Evolutionary conservation across 306 rosid species (phyloP), one percentile per base, ranked within the genome.

Genomic region (Cyclanthera cordifolia): DNA sequence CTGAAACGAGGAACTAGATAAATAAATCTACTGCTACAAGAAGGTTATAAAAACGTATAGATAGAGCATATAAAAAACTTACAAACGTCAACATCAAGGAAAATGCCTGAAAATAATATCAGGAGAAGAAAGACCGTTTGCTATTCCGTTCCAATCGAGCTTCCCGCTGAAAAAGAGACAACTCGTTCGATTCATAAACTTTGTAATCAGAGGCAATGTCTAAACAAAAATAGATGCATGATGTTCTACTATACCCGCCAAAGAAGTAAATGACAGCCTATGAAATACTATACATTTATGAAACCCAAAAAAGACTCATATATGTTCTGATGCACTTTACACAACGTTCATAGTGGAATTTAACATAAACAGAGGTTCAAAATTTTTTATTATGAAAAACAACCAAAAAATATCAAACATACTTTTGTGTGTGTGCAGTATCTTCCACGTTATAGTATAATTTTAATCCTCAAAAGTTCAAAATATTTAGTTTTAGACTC

Each of bases 71-170:
- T 2, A 11, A 21, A 11, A 21, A 39, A 41, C 69, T 20, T 63
- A 32, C 49, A 60, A 34, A 39, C 32, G 41, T 63, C 4, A 41
- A 67, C 24, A 51, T 51, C 46, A 27, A 67, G n/a, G 8, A 23
- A 67, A 61, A 30, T 64, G 53, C 65, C 65, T 45, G 27, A 51
- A 64, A 72, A 67, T 45, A 34, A 46, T 32, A 75, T 91, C 93
- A 92, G 9, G 95, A 92, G 84, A 92, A 92, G 9, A 92, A 56
- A 32, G 98, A 92, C 60, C 95, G 75, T 19, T 6, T 87, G 77
- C 51, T 87, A 76, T 92, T 92, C 24, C 93, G 89, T 74, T 92
- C 98, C 79, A 92, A 76, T 57, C 95, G 90, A 84, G 89, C 96
- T 69, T 82, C 87, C 84, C 98, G 86, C 98, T 92, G 87, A 77